These are phyloP conservation scores for Harringtonia aguacate DNA, from an alignment of 2,329 filamentous ascomycete genomes.

Conservation along the genomic window DNA sequence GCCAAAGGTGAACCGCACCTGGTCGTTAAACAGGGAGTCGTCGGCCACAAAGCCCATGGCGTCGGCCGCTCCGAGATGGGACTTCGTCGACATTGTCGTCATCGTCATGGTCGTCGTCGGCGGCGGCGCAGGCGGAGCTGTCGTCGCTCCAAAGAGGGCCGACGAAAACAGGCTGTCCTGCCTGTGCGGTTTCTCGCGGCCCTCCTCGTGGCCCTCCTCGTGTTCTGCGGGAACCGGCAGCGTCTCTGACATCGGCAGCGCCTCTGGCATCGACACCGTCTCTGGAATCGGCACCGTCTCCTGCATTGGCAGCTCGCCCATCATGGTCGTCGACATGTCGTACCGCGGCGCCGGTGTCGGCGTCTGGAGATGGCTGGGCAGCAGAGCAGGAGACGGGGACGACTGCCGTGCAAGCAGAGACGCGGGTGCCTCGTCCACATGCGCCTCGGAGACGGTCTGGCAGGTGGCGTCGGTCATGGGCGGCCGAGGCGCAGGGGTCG, in stretches of 20 bases:
- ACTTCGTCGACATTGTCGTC: not conserved
- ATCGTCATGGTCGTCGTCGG: not conserved
- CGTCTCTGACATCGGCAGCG: too few species aligned
- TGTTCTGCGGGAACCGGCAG: too few species aligned
- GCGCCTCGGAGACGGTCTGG: constrained; percentile 19
- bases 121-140: not conserved
- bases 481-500: constrained; percentile 3
- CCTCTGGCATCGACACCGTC: too few species aligned
- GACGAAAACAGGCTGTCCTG: not conserved
- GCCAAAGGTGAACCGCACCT: constrained; percentile 9
- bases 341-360: not conserved
- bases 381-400: not conserved
- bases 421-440: not conserved
- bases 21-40: constrained; percentile 3
- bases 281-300: too few species aligned
- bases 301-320: too few species aligned
- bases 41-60: constrained; percentile 6
- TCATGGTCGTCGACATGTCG: not conserved
- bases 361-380: not conserved
- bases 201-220: not conserved
- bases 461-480: not conserved
- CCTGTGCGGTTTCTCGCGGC: not conserved
- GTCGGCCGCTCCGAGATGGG: not conserved
- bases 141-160: constrained; percentile 1
- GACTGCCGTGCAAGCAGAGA: not conserved